Percentiles rank a stretch among this genome's conserved stretches.
phyloP scores from a whole-genome alignment of 768 basidiomycete species.

The Leccinum disarticulatum region DNA sequence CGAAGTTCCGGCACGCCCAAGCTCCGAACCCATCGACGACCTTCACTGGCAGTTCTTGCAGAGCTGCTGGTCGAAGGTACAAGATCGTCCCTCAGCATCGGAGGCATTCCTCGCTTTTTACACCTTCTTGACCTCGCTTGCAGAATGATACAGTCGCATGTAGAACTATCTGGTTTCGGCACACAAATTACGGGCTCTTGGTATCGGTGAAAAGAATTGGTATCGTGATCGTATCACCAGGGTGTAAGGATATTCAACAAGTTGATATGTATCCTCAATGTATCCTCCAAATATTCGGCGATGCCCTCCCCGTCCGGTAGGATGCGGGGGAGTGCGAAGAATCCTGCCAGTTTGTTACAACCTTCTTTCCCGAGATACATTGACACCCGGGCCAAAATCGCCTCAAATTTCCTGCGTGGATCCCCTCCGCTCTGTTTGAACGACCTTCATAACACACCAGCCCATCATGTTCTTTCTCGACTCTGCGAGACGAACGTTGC shows the following conservation, averaged over 20 bases:
- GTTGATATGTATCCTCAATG: no score
- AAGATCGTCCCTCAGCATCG: constrained; percentile 13
- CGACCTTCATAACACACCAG: not conserved
- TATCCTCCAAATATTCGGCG: no score
- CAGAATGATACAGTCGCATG: not conserved
- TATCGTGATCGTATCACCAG: constrained; percentile 1
- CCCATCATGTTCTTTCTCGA: constrained; percentile 9
- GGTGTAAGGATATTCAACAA: not conserved
- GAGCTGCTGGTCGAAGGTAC: constrained; percentile 11
- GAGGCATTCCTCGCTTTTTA: constrained; percentile 13
- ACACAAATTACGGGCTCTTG: not conserved
- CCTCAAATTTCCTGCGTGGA: constrained; percentile 7
- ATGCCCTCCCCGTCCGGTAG: no score
- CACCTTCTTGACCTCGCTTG: constrained; percentile 6
- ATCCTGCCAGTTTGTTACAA: no score
- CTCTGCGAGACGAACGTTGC: not conserved
- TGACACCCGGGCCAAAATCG: constrained; percentile 7
- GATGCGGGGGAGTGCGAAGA: no score
- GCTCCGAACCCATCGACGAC: constrained; percentile 35
- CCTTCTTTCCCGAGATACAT: no score
- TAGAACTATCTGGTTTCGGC: not conserved
- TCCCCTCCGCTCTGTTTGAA: constrained; percentile 3
- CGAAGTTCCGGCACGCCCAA: constrained; percentile 8
- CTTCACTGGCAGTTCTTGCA: constrained; percentile 11
- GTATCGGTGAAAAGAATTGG: not conserved